These are phyloP conservation scores for Cladosporium sp. DNA, from an alignment of 2,329 filamentous ascomycete genomes.

Conservation along the genomic window DNA sequence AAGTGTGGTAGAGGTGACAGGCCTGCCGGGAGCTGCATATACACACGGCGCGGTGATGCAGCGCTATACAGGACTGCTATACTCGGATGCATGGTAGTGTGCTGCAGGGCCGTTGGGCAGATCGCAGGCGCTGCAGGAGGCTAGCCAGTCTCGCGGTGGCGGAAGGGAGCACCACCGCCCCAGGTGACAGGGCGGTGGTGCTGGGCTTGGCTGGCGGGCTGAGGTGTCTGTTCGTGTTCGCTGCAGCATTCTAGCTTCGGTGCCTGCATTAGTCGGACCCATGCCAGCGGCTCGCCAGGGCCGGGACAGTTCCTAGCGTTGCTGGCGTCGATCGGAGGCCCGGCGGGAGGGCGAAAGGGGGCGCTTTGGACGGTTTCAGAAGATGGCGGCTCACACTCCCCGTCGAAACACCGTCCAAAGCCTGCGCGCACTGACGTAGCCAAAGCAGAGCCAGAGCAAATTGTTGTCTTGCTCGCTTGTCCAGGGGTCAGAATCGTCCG, in stretches of 20 bases:
- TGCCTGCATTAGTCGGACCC: constrained; percentile 8
- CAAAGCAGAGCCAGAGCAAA: not conserved
- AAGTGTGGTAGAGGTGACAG: not conserved
- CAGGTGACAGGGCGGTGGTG: constrained; percentile 6
- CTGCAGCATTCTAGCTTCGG: constrained; percentile 5
- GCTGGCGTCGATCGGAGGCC: not conserved
- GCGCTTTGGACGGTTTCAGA: not conserved
- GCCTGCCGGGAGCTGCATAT: not conserved
- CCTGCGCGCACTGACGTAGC: constrained; percentile 12
- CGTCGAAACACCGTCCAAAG: constrained; percentile 10
- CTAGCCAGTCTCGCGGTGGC: not conserved
- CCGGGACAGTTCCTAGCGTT: not conserved
- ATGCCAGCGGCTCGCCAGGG: not conserved
- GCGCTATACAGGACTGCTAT: not conserved
- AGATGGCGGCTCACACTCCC: not conserved
- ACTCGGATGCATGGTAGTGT: not conserved
- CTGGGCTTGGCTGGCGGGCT: not conserved
- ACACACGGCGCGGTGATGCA: not conserved
- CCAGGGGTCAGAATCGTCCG: constrained; percentile 11
- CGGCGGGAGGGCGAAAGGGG: not conserved
- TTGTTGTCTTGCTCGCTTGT: constrained; percentile 12
- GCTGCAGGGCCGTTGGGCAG: not conserved
- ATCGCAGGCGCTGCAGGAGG: not conserved
- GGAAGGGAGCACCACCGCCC: not conserved
- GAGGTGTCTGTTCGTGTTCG: not conserved